Base-by-base conservation (phyloP, 371 early-diverging fungal genomes). In the Mucor mucedo region DNA sequence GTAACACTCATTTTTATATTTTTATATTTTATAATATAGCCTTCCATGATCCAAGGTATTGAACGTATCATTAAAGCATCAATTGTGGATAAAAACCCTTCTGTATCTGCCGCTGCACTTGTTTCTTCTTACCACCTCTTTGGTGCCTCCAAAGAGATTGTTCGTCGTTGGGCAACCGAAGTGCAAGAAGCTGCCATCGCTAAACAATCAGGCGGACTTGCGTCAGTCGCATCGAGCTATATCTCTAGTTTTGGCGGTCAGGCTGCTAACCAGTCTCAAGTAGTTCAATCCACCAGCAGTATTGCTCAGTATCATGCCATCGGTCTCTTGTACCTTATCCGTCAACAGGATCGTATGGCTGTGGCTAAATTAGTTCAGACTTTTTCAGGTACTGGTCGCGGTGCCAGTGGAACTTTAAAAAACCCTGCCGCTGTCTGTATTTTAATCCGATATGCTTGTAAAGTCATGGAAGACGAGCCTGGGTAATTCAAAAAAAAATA, bases 261-360 rank as follows among this genome's bases (percentile, higher is more conserved):
- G 16, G 63, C 72, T 45, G 62, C 65, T 9, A 79, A 73, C 32
- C 78, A 80, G 44, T 73, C 76, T 42, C 84, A 78, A 55, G 68
- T 70, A 1, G 80, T 84, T 27, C 76, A 78, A 47, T 84, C 86
- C 13, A 87, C 82, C 41, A 87, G 90, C 55, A 91, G 87, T 64
- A 93, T 93, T 63, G 88, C 89, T 35, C 98, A 98, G 80, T 99
- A 98, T 81, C 99, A 99, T 71, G 98, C 98, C 35, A 76, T 98
- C 28, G 98, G 98, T 5, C 83, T 98, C 16, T 71, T 98, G 75
- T 98, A 97, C 69, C 87, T 89, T 57, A 93, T 99, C 57, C 87
- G 95, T 11, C 95, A 96, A 76, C 94, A 97, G 70, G 99, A 99
- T 80, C 87, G 95, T 48, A 97, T 99, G 97, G 97, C 98, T 11